Conservation (phyloP, 2,329 filamentous ascomycete species). For the Chaetomiaceae sp. region DNA sequence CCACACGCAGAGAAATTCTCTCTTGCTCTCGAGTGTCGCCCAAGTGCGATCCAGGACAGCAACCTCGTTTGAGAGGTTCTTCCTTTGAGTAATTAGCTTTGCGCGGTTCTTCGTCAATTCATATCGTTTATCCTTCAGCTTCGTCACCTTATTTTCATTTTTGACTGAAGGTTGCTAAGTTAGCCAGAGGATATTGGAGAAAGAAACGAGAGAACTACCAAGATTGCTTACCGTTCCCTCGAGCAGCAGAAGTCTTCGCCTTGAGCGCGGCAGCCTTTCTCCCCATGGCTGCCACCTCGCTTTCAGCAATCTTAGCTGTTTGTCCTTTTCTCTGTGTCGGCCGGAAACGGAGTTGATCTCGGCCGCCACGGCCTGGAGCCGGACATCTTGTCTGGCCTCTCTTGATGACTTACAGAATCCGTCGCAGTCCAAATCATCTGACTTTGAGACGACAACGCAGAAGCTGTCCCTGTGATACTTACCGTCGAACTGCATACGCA, state of each 20-base stretch:
- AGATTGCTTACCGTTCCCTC: neutral
- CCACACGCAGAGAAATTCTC: slow-evolving; percentile 4
- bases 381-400: neutral
- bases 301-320: neutral
- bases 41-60: neutral
- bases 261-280: neutral
- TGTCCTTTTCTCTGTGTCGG: neutral
- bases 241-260: neutral
- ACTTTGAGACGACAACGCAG: slow-evolving; percentile 15
- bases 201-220: neutral
- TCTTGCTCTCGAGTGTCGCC: neutral
- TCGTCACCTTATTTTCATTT: neutral
- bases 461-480: slow-evolving; percentile 11
- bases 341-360: neutral
- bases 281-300: neutral
- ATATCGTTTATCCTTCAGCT: neutral
- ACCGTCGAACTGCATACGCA: slow-evolving; percentile 11
- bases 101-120: neutral
- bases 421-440: slow-evolving; percentile 16
- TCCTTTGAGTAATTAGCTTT: neutral
- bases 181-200: neutral
- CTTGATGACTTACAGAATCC: neutral
- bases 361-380: neutral
- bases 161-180: neutral
- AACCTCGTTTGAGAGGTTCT: neutral